A percentile compares a stretch with the other conserved stretches of the same genome.
Conservation (phyloP, 495 filamentous ascomycete species). For the Pyronema omphalodes region DNA sequence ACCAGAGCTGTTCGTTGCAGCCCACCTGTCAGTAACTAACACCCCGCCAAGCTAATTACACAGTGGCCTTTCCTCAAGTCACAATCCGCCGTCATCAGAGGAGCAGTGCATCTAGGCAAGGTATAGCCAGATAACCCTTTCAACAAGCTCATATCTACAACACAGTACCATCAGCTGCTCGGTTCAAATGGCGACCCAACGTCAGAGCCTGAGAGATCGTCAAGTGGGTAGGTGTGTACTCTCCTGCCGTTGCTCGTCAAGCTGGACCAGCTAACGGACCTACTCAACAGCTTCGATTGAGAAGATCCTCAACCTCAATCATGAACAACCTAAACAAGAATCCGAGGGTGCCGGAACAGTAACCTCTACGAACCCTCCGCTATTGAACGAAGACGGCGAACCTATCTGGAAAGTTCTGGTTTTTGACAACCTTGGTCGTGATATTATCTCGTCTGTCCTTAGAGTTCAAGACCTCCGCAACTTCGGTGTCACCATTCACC, state of each 20-base stretch:
- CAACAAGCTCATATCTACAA: too few species aligned
- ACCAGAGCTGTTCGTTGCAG: too few species aligned
- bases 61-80: too few species aligned
- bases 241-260: slow-evolving; percentile 8
- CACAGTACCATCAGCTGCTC: too few species aligned
- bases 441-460: slow-evolving; percentile 81
- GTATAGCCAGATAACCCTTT: too few species aligned
- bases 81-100: too few species aligned
- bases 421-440: slow-evolving; percentile 42
- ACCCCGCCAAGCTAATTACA: too few species aligned
- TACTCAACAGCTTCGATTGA: slow-evolving; percentile 64
- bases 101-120: too few species aligned
- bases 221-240: slow-evolving; percentile 63
- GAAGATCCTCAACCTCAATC: slow-evolving; percentile 90
- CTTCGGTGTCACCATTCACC: slow-evolving; percentile 93
- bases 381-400: slow-evolving; percentile 75
- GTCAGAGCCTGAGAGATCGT: slow-evolving; percentile 75
- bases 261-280: slow-evolving; percentile 18
- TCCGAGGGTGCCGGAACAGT: slow-evolving; percentile 44
- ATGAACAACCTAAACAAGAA: slow-evolving; percentile 34
- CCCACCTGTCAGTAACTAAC: too few species aligned
- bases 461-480: slow-evolving; percentile 79
- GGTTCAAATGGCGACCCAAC: slow-evolving; percentile 44
- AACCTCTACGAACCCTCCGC: slow-evolving; percentile 47
- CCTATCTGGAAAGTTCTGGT: slow-evolving; percentile 50